Base-by-base conservation (phyloP, 2,329 filamentous ascomycete genomes). In the Aspergillus udagawae region DNA sequence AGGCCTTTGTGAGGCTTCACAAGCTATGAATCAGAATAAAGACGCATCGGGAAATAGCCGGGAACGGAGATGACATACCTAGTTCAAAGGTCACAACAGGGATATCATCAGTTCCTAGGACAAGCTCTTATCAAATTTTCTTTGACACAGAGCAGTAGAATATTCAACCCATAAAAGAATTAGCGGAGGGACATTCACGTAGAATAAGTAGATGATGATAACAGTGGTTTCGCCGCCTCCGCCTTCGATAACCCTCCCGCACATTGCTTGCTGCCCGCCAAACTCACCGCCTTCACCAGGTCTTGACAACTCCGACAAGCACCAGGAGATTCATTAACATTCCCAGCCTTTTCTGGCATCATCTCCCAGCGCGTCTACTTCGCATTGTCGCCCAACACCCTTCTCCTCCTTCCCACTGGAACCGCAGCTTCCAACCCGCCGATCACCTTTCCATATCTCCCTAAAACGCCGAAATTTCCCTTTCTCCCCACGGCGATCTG, bases 401-500 rank as follows among this genome's bases (percentile, higher is more conserved):
- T 41, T 8, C n/a, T 29, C 10, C 35, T 38, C n/a, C 32, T 10
- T 32, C 21, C 49, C 28, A 32, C 27, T 29, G 10, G 44, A 23
- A 47, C 23, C 12, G 21, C 21, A 23, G 44, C 44, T 47, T 23
- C 21, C 21, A 47, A 14, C 44, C 23, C 21, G 21, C 12, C 12
- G 27, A 32, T 51, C 28, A 14, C 49, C 32, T 23, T 29, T 51
- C 47, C 27, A n/a, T 42, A 47, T 35, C 52, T 57, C 58, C 57
- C 53, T 55, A 42, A 58, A 49, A 54, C 59, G 59, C 29, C 48
- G 56, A 51, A 45, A 56, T 50, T 55, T 60, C 60, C 52, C 50
- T 51, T 56, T 60, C 56, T 56, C 52, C 55, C 58, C 57, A 61
- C 63, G 63, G 63, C 64, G 60, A 51, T 54, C 60, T 56, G 62